phyloP scores from a whole-genome alignment of 768 basidiomycete species.

The Macrolepiota fuliginosa region DNA sequence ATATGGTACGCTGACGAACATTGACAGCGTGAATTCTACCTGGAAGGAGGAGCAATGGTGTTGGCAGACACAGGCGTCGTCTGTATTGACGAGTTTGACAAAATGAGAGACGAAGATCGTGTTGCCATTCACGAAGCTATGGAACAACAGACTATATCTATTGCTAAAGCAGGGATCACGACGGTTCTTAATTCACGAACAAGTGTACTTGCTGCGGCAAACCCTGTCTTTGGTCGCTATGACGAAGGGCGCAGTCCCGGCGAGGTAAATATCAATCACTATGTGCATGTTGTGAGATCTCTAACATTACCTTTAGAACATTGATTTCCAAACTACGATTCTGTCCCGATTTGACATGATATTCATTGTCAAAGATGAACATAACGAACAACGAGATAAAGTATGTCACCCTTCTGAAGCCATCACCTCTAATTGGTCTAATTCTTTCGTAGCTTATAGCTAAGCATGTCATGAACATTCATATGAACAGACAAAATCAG shows the following conservation, averaged over 20 bases:
- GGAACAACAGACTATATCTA: slow-evolving; percentile 99
- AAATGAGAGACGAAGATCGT: slow-evolving; percentile 99
- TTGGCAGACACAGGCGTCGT: slow-evolving; percentile 97
- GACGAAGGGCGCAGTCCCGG: slow-evolving; percentile 96
- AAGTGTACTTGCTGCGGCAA: slow-evolving; percentile 94
- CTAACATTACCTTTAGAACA: slow-evolving; percentile 52
- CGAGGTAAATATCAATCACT: slow-evolving; percentile 50
- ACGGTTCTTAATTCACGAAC: slow-evolving; percentile 96
- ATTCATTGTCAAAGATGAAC: slow-evolving; percentile 98
- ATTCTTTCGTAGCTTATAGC: slow-evolving; percentile 72
- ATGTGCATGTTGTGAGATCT: neutral
- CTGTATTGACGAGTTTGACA: slow-evolving; percentile 99
- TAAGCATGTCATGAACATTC: slow-evolving; percentile 97
- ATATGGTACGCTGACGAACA: slow-evolving; percentile 6
- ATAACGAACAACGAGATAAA: slow-evolving; percentile 90
- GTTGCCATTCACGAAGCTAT: slow-evolving; percentile 99
- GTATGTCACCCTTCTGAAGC: slow-evolving; percentile 38
- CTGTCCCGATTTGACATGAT: slow-evolving; percentile 99
- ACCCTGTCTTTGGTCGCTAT: slow-evolving; percentile 96
- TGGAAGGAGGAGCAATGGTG: slow-evolving; percentile 99
- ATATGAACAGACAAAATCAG: slow-evolving; percentile 88
- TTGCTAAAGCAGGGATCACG: slow-evolving; percentile 98
- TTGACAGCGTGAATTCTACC: slow-evolving; percentile 89
- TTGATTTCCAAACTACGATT: slow-evolving; percentile 98
- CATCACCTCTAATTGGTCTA: slow-evolving; percentile 3